Conservation (phyloP, 768 basidiomycete species). For the Agrocybe pediades region DNA sequence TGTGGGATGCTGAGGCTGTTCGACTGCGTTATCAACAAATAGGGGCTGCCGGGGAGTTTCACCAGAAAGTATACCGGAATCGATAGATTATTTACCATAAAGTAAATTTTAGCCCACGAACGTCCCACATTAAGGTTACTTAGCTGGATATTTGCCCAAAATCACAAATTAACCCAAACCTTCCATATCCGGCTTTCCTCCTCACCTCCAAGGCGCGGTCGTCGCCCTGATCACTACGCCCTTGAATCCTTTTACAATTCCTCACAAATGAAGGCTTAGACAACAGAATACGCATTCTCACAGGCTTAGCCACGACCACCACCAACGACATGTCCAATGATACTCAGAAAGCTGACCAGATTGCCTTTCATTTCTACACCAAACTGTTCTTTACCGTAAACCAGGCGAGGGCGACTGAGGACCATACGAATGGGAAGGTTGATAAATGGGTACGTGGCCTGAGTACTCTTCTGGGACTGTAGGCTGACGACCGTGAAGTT, state of each 20-base stretch:
- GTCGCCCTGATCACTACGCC: neutral
- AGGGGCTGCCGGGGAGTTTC: too few species aligned
- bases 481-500: too few species aligned
- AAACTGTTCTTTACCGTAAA: slow-evolving; percentile 79
- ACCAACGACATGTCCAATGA: slow-evolving; percentile 39
- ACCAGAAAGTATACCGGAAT: too few species aligned
- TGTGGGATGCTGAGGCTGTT: too few species aligned
- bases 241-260: neutral
- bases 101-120: too few species aligned
- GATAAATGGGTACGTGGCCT: slow-evolving; percentile 78
- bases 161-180: neutral
- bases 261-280: slow-evolving; percentile 6
- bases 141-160: slow-evolving; percentile 4
- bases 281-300: neutral
- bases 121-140: neutral
- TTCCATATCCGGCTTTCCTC: slow-evolving; percentile 3
- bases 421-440: slow-evolving; percentile 46
- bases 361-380: slow-evolving; percentile 80
- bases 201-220: slow-evolving; percentile 8
- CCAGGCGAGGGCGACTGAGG: slow-evolving; percentile 68
- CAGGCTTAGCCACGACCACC: neutral
- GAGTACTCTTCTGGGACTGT: too few species aligned
- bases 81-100: too few species aligned
- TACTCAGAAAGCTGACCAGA: slow-evolving; percentile 77
- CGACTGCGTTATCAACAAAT: too few species aligned